Percentiles rank a stretch among this genome's conserved stretches.
These are phyloP conservation scores for Prinsepia uniflora DNA, from an alignment of 306 rosid species.

Conservation along the genomic window DNA sequence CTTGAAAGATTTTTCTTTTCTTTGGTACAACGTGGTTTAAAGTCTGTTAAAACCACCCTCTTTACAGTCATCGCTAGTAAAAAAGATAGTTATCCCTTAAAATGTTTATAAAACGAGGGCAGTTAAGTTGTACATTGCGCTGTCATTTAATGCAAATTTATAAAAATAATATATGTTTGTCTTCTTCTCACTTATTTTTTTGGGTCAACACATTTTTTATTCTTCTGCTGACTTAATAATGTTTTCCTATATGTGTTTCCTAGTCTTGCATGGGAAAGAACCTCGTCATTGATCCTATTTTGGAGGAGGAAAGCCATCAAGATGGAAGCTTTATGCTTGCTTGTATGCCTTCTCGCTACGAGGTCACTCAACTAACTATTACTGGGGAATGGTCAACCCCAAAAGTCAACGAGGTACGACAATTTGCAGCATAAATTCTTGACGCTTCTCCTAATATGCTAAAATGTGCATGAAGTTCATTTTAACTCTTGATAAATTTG, in stretches of 20 bases:
- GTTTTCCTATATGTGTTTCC: conserved; percentile 13
- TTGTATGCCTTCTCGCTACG: conserved; percentile 89
- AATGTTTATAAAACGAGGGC: background rate
- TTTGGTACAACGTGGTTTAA: conserved; percentile 10
- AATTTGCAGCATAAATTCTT: background rate
- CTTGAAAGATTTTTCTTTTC: conserved; percentile 9
- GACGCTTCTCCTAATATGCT: background rate
- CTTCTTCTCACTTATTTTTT: background rate
- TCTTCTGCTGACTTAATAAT: background rate
- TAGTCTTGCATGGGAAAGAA: conserved; percentile 78
- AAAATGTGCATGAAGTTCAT: background rate
- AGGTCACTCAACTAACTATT: conserved; percentile 85
- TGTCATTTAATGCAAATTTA: background rate
- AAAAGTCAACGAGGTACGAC: conserved; percentile 46
- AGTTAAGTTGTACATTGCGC: background rate
- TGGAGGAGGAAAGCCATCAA: conserved; percentile 90
- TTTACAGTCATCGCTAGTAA: background rate
- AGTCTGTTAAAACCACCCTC: background rate
- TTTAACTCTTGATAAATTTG: background rate
- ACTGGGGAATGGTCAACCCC: conserved; percentile 93
- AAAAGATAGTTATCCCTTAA: background rate
- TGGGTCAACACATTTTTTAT: background rate
- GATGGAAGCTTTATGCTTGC: conserved; percentile 87
- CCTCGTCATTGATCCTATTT: conserved; percentile 75
- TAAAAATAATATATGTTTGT: background rate